Percentiles rank a stretch among this genome's conserved stretches.
phyloP scores from a whole-genome alignment of 2,329 filamentous ascomycete genomes.

The Thelonectria olida region DNA sequence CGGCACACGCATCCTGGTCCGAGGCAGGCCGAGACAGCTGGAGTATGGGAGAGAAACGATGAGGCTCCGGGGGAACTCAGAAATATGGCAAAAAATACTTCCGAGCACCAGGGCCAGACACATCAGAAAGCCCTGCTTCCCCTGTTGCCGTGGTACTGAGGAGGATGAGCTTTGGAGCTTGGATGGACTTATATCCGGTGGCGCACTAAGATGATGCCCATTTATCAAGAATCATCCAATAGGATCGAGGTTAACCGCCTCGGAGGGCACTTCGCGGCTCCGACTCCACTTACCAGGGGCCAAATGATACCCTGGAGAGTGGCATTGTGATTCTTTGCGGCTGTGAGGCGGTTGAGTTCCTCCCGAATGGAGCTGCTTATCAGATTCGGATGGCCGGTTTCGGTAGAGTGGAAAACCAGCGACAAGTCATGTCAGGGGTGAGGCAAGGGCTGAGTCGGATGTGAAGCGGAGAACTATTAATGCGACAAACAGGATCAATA shows the following conservation, averaged over 20 bases:
- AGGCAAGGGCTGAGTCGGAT: too few relatives aligned
- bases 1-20: too few relatives aligned
- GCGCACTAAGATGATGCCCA: background rate
- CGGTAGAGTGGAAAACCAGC: background rate
- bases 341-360: background rate
- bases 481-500: too few relatives aligned
- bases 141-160: background rate
- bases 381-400: background rate
- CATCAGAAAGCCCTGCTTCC: background rate
- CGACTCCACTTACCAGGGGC: background rate
- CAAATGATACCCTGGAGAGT: background rate
- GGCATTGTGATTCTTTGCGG: background rate
- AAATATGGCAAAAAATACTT: background rate
- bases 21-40: background rate
- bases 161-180: background rate
- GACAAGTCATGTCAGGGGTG: too few relatives aligned
- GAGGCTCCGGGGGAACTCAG: background rate
- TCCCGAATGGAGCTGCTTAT: background rate
- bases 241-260: constrained; percentile 9
- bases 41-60: background rate
- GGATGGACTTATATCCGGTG: constrained; percentile 12
- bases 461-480: too few relatives aligned
- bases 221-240: background rate
- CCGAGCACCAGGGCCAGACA: background rate
- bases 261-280: background rate